Conservation (phyloP, 192 early-diverging fungal species). For the Piromyces sp. region DNA sequence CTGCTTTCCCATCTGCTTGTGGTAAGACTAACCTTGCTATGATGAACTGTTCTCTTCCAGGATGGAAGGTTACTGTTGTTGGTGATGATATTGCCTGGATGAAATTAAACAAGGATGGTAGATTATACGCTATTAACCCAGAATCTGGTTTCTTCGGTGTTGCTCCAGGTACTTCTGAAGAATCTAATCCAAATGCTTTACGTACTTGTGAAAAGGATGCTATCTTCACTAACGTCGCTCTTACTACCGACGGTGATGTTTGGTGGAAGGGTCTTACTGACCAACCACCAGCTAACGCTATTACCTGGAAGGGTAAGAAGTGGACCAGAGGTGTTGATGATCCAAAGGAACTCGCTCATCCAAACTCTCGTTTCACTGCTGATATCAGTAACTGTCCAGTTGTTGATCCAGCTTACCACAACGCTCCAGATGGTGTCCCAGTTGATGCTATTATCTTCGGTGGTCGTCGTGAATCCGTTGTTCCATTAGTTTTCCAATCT, state of each 20-base stretch:
- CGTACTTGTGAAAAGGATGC: slow-evolving; percentile 1
- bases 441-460: slow-evolving; percentile 5
- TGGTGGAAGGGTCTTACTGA: slow-evolving; percentile 6
- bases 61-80: slow-evolving; percentile 4
- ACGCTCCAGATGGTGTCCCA: slow-evolving; percentile 2
- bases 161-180: slow-evolving; percentile 6
- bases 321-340: slow-evolving; percentile 3
- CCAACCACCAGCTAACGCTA: slow-evolving; percentile 4
- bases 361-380: slow-evolving; percentile 7
- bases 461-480: slow-evolving; percentile 2
- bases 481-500: slow-evolving; percentile 6
- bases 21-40: slow-evolving; percentile 9
- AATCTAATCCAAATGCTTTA: slow-evolving; percentile 6
- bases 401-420: slow-evolving; percentile 6
- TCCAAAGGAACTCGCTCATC: slow-evolving; percentile 3
- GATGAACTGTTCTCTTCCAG: slow-evolving; percentile 3
- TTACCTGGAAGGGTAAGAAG: slow-evolving; percentile 4
- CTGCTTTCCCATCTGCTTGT: slow-evolving; percentile 6
- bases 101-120: slow-evolving; percentile 3
- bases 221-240: slow-evolving; percentile 6
- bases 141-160: slow-evolving; percentile 7
- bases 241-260: slow-evolving; percentile 5
- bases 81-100: slow-evolving; percentile 7
- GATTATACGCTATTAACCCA: slow-evolving; percentile 5
- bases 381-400: slow-evolving; percentile 3